A percentile compares a stretch with the other conserved stretches of the same genome.
phyloP scores from a whole-genome alignment of 495 filamentous ascomycete genomes.

The Chaetomidium leptoderma region DNA sequence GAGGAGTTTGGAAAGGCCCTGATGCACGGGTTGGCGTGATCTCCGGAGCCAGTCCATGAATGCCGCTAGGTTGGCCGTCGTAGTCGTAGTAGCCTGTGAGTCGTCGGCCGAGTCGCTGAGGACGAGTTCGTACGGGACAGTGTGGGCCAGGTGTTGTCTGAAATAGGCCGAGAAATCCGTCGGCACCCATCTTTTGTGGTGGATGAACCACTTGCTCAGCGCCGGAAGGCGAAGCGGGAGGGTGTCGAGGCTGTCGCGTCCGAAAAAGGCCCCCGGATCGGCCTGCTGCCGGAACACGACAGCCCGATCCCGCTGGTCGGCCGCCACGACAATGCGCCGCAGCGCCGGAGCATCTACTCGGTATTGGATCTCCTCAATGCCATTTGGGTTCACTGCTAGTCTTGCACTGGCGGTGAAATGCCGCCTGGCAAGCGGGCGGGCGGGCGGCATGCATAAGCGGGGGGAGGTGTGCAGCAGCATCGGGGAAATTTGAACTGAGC shows the following conservation, averaged over 20 bases:
- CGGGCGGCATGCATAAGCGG: not conserved
- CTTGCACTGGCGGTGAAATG: not conserved
- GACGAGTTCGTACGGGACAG: constrained; percentile 8
- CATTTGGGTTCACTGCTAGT: not conserved
- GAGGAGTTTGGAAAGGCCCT: not conserved
- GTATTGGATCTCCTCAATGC: not conserved
- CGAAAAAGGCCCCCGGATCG: not conserved
- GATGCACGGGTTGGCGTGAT: not conserved
- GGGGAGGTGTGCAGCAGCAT: not conserved
- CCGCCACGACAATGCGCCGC: not conserved
- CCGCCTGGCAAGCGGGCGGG: not conserved
- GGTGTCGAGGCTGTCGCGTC: not conserved
- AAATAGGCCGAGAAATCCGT: not conserved
- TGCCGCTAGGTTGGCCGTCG: not conserved
- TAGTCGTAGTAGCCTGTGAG: too few species aligned
- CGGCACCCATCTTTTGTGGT: not conserved
- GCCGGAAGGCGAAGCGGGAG: constrained; percentile 4
- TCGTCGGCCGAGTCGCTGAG: not conserved
- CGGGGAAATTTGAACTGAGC: not conserved
- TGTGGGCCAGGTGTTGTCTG: not conserved
- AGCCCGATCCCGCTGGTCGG: not conserved
- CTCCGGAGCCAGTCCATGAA: not conserved
- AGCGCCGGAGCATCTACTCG: not conserved
- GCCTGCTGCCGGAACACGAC: not conserved
- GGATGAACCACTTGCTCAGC: constrained; percentile 10